Conservation (phyloP, 495 filamentous ascomycete species). For the Lasiosphaeria ovina region DNA sequence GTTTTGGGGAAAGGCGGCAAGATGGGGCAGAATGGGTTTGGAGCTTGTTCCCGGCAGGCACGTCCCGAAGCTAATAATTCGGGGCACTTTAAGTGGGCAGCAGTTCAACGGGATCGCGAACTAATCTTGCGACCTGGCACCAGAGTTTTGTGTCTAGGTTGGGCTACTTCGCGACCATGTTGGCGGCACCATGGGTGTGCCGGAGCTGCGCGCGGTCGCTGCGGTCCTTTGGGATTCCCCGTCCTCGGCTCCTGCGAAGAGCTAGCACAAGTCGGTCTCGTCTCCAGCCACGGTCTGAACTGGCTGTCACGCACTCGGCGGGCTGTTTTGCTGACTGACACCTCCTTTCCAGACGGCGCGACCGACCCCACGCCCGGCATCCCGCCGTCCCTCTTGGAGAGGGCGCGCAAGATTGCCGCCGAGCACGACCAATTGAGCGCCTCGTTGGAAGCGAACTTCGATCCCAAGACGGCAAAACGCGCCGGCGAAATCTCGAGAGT, state of each 20-base stretch:
- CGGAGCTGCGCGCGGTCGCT: conserved; percentile 48
- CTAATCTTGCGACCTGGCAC: background rate
- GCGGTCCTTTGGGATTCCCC: conserved; percentile 31
- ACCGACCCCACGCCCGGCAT: conserved; percentile 15
- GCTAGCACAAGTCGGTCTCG: conserved; percentile 43
- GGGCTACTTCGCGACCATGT: conserved; percentile 40
- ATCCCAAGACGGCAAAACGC: conserved; percentile 69
- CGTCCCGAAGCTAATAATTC: too few relatives aligned
- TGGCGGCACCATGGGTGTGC: conserved; percentile 54
- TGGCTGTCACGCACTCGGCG: background rate
- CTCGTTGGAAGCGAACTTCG: conserved; percentile 60
- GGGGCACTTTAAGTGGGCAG: too few relatives aligned
- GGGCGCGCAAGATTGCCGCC: conserved; percentile 38
- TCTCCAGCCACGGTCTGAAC: background rate
- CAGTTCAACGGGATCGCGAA: too few relatives aligned
- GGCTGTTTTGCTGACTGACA: background rate
- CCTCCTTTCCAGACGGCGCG: background rate
- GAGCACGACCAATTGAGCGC: conserved; percentile 63
- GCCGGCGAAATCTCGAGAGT: conserved; percentile 73
- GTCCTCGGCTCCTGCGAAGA: conserved; percentile 38
- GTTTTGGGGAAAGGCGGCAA: conserved; percentile 21
- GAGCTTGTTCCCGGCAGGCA: conserved; percentile 17
- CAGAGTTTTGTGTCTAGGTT: conserved; percentile 6
- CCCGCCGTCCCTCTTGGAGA: conserved; percentile 40
- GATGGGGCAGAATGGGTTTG: background rate